phyloP scores from a whole-genome alignment of 805 yeast genomes.

The Lachancea sp. region DNA sequence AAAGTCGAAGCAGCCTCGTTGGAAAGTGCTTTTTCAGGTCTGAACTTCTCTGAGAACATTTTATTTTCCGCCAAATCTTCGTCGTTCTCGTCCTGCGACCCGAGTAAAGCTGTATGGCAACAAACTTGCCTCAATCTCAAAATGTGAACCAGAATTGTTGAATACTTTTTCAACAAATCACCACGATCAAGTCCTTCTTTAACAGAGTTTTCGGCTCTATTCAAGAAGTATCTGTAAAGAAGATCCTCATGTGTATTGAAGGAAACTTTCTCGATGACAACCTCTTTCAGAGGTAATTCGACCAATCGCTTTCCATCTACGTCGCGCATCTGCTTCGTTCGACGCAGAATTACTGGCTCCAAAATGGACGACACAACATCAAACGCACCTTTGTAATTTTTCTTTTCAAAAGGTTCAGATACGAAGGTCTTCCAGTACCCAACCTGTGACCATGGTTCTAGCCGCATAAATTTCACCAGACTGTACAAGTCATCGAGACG shows the following conservation, averaged over 20 bases:
- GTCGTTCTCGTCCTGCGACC: constrained; percentile 46
- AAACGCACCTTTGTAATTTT: constrained; percentile 63
- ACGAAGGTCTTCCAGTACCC: constrained; percentile 84
- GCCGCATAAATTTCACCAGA: constrained; percentile 59
- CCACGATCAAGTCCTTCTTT: constrained; percentile 57
- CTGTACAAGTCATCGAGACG: constrained; percentile 81
- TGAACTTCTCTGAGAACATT: constrained; percentile 5
- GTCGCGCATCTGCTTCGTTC: constrained; percentile 82
- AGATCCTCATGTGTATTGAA: constrained; percentile 61
- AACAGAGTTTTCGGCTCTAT: constrained; percentile 59
- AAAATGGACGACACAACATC: constrained; percentile 79
- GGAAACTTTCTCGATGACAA: constrained; percentile 58
- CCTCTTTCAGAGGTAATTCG: constrained; percentile 67
- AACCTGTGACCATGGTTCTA: constrained; percentile 88
- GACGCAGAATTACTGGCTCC: constrained; percentile 73
- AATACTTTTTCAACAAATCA: constrained; percentile 60
- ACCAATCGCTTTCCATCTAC: constrained; percentile 68
- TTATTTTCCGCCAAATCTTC: constrained; percentile 31
- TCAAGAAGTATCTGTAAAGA: constrained; percentile 62
- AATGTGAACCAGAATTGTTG: constrained; percentile 76
- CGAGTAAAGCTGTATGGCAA: constrained; percentile 69
- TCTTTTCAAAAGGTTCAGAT: constrained; percentile 74
- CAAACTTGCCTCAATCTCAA: constrained; percentile 81
- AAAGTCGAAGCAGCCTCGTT: not conserved
- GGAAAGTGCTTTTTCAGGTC: not conserved